Percentiles rank a stretch among this genome's conserved stretches.
These are phyloP conservation scores for Emmonsia crescens DNA, from an alignment of 2,329 filamentous ascomycete genomes.

Conservation along the genomic window DNA sequence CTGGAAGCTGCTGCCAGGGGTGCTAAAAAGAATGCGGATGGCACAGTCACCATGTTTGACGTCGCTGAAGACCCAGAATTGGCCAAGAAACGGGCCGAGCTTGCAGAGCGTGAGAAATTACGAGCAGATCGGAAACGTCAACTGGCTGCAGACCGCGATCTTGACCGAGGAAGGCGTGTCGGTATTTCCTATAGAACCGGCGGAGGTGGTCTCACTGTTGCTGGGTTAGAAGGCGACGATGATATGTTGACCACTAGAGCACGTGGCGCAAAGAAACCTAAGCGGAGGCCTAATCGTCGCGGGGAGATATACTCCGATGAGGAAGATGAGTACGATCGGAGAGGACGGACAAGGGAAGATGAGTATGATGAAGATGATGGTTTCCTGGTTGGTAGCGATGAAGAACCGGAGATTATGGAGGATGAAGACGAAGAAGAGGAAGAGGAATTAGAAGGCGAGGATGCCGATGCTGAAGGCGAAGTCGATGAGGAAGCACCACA, in stretches of 20 bases:
- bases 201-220: constrained; percentile 42
- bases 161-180: constrained; percentile 41
- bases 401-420: constrained; percentile 37
- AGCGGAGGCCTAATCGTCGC: constrained; percentile 31
- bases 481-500: constrained; percentile 25
- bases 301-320: constrained; percentile 41
- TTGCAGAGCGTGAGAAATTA: constrained; percentile 47
- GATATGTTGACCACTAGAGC: constrained; percentile 34
- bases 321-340: constrained; percentile 37
- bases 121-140: constrained; percentile 45
- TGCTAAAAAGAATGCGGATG: constrained; percentile 40
- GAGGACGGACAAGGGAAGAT: constrained; percentile 53
- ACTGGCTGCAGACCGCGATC: constrained; percentile 45
- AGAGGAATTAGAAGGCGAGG: constrained; percentile 33
- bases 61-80: constrained; percentile 54
- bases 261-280: constrained; percentile 24
- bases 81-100: constrained; percentile 48
- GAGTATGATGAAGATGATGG: constrained; percentile 75
- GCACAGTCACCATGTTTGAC: constrained; percentile 46
- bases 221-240: constrained; percentile 50
- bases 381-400: constrained; percentile 51
- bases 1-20: constrained; percentile 46
- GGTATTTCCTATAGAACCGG: constrained; percentile 37
- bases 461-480: constrained; percentile 37
- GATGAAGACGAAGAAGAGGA: constrained; percentile 34